Percentiles rank a stretch among this genome's conserved stretches.
Evolutionary conservation across 2,329 filamentous ascomycete genomes (phyloP).

Genomic region (Tolypocladium tropicale): DNA sequence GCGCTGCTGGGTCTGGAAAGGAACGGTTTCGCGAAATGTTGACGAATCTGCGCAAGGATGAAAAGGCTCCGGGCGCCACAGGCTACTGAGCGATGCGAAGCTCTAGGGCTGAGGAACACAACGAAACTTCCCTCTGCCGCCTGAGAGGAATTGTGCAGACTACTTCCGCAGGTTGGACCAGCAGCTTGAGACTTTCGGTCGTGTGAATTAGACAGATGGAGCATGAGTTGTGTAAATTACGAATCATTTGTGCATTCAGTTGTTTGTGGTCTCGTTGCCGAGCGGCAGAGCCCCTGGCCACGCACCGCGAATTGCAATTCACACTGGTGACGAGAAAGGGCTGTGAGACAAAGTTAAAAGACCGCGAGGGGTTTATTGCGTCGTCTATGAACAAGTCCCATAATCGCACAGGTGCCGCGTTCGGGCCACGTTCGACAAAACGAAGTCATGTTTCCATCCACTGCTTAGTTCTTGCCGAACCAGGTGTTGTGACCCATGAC

Average conservation of each 20-base stretch:
- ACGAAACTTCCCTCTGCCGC: background rate
- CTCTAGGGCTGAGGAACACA: too few species aligned
- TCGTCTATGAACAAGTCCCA: background rate
- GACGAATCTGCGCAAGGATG: constrained; percentile 80
- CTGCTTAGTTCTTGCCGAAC: constrained; percentile 46
- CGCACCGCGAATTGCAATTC: background rate
- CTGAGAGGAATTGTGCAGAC: background rate
- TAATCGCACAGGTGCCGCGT: background rate
- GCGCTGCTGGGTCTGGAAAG: constrained; percentile 84
- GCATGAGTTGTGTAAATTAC: background rate
- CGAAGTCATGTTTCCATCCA: background rate
- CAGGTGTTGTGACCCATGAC: constrained; percentile 71
- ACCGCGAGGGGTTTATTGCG: background rate
- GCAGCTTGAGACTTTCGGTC: background rate
- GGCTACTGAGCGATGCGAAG: constrained; percentile 38
- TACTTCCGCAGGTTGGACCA: background rate
- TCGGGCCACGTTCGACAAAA: background rate
- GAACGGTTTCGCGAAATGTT: constrained; percentile 90
- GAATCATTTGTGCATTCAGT: background rate
- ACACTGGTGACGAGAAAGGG: background rate
- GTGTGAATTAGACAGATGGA: background rate
- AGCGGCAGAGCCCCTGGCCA: too few species aligned
- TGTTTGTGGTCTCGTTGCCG: background rate
- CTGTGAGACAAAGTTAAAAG: background rate
- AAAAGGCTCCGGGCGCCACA: constrained; percentile 64